Evolutionary conservation across 805 yeast genomes (phyloP), one percentile per base, ranked within the genome.

Genomic region (Kluyveromyces wickerhamii): DNA sequence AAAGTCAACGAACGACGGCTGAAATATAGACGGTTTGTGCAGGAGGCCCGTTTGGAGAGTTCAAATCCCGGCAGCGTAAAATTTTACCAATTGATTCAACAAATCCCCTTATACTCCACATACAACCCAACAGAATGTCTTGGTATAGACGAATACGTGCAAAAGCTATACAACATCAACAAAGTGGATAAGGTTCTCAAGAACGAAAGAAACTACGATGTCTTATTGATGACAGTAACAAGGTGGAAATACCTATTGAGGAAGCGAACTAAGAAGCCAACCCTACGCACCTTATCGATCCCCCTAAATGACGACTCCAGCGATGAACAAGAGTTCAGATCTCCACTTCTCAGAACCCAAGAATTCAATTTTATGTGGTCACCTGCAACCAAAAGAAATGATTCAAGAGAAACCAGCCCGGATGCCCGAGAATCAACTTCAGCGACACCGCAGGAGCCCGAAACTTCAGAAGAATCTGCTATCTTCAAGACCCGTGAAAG

Each of bases 51-150:
- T 17, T 52, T 73, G 43, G 69, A 66, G 24, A 76, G 79, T 67
- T 73, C 75, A 39, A 62, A 77, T 14, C 65, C 70, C 32, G 65
- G 70, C 12, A 83, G 82, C 2, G 70, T 86, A 7, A 66, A 77
- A 4, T 86, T 86, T 57, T 67, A 72, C 10, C 64, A 76, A 34
- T 51, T 85, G 12, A 55, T 88, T 24, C 57, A 74, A 20, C 77
- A 74, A 44, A 65, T 87, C 24, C 95, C 95, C 0, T 65, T 84
- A 30, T 86, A 85, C 57, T 73, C 81, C 2, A 67, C 78, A 29
- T 83, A 86, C 61, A 80, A 84, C 43, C 79, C 84, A 14, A 76
- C 80, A 32, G 78, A 77, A 42, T 84, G 94, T 55, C 64, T 85
- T 42, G 79, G 79, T 32, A 66, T 82, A 51, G 77, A 76, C 42